phyloP scores from a whole-genome alignment of 192 early-diverging fungal genomes.

The Linnemannia schmuckeri region DNA sequence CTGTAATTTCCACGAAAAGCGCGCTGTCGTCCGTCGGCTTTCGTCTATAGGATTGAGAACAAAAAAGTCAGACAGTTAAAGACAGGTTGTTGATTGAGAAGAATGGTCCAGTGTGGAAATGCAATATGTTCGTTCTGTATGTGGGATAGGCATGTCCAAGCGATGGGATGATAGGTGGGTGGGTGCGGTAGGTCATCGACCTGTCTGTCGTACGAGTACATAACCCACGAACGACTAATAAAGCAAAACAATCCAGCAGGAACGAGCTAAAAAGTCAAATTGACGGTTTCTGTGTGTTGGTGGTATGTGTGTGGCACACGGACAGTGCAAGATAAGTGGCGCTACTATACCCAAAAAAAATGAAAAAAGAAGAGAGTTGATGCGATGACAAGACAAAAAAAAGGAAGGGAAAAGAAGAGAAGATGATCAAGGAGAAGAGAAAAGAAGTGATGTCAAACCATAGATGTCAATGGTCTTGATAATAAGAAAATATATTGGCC shows the following conservation, averaged over 20 bases:
- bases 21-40: neutral
- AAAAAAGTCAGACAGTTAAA: neutral
- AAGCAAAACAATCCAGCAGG: neutral
- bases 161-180: neutral
- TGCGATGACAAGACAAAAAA: neutral
- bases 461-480: no score
- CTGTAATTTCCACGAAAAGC: neutral
- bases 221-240: neutral
- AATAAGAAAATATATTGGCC: no score
- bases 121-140: neutral
- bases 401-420: neutral
- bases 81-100: neutral
- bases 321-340: neutral
- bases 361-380: neutral
- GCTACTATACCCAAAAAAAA: neutral
- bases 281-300: no score
- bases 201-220: neutral
- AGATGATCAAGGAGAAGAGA: neutral
- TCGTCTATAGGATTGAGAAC: neutral
- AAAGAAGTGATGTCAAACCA: neutral
- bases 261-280: neutral
- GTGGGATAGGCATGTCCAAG: neutral
- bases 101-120: neutral
- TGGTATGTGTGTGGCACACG: neutral
- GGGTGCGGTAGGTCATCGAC: neutral